Conservation (phyloP, 371 early-diverging fungal genomes). For the Mortierella polycephala region DNA sequence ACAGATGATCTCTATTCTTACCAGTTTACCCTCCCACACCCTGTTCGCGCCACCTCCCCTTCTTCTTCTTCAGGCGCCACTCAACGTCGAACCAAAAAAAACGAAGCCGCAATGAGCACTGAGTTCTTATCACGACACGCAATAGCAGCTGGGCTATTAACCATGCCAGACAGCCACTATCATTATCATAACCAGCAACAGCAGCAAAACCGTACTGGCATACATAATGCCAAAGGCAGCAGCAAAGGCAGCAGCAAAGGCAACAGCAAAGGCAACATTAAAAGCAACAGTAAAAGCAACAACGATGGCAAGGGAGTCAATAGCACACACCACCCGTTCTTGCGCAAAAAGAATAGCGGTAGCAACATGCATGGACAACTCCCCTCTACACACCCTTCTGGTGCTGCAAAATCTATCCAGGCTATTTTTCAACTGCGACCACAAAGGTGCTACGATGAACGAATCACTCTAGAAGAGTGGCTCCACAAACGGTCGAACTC, state of each 20-base stretch:
- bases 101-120: background rate
- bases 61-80: background rate
- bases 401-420: constrained; percentile 9
- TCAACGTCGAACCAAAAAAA: background rate
- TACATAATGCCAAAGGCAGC: background rate
- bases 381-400: background rate
- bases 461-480: constrained; percentile 42
- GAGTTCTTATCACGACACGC: background rate
- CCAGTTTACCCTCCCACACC: background rate
- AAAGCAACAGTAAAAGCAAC: background rate
- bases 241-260: background rate
- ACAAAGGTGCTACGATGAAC: constrained; percentile 1
- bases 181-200: background rate
- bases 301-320: background rate
- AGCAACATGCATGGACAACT: background rate
- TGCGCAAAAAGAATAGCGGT: background rate
- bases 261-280: constrained; percentile 4
- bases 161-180: constrained; percentile 1
- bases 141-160: background rate
- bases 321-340: background rate
- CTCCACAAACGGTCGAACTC: constrained; percentile 38
- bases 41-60: constrained; percentile 1
- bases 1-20: constrained; percentile 6
- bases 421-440: constrained; percentile 9
- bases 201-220: background rate